These are phyloP conservation scores for Coniochaeta ligniaria DNA, from an alignment of 2,329 filamentous ascomycete species.

Conservation along the genomic window DNA sequence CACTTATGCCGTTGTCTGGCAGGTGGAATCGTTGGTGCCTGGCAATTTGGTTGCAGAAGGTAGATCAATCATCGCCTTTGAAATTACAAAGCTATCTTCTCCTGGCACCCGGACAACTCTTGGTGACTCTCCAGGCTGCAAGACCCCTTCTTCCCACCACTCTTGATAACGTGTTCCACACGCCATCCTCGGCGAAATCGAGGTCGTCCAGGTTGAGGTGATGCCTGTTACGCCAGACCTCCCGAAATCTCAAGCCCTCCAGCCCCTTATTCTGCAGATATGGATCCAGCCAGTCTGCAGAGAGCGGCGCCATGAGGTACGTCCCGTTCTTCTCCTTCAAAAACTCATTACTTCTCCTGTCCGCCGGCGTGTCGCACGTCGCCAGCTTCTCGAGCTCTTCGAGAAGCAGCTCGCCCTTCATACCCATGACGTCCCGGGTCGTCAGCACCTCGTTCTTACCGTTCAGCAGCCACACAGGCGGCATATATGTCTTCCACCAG, in stretches of 20 bases:
- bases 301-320: constrained; percentile 67
- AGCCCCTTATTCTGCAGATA: constrained; percentile 53
- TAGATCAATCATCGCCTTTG: neutral
- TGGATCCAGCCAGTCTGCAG: constrained; percentile 61
- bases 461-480: constrained; percentile 72
- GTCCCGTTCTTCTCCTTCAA: constrained; percentile 56
- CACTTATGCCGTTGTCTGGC: neutral
- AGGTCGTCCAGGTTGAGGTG: constrained; percentile 77
- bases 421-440: constrained; percentile 69
- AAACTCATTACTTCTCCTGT: constrained; percentile 47
- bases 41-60: neutral
- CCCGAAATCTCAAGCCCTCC: constrained; percentile 55
- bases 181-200: constrained; percentile 69
- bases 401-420: constrained; percentile 54
- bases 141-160: constrained; percentile 59
- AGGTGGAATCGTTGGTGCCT: too few relatives aligned
- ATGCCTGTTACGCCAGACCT: constrained; percentile 60
- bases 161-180: constrained; percentile 62
- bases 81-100: neutral
- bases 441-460: constrained; percentile 65
- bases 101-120: constrained; percentile 37
- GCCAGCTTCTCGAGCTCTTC: constrained; percentile 50
- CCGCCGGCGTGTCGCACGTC: constrained; percentile 54
- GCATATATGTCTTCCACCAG: constrained; percentile 85
- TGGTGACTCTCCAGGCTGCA: constrained; percentile 57